Base-by-base conservation (phyloP, 2,329 filamentous ascomycete genomes). In the Fusarium sp. region DNA sequence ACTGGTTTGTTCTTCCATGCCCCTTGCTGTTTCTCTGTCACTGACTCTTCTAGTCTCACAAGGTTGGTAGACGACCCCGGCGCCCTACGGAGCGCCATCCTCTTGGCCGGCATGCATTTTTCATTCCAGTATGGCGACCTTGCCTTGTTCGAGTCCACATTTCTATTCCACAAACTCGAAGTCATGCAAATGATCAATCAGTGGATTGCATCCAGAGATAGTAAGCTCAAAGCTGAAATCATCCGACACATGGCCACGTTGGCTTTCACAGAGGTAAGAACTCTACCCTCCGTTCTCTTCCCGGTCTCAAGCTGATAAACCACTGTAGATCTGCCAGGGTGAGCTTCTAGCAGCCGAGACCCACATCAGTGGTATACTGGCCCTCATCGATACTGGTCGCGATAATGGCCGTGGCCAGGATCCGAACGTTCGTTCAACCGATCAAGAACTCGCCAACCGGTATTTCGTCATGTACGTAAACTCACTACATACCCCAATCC, bases 81-180 rank as follows among this genome's bases (percentile, higher is more conserved):
- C 4, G 55, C 19, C 1, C 37, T 65, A 3, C 61, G 54, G 11
- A 65, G 54, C 1, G 35, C 46, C 13, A 37, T 65, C 2, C 39
- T 65, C 3, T 14, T 65, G 2, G 61, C 62, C 2, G 62, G 62
- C 0, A 53, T 65, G 47, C 61, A 65, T 27, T 65, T 65, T 17
- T 53, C 54, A 0, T 65, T 60, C 7, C 55, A 65, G 3, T 49
- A 43, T 6, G 61, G 55, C 4, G 32, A 43, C 19, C 44, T 65
- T 3, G 35, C 39, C 0, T 20, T 9, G 0, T 65, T 65, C 3
- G 61, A 65, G 11, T 27, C 61, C 2, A 65, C 62, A 0, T 61
- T 65, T 3, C 13, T 65, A 0, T 65, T 41, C 13, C 61, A 65
- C 2, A 65, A 65, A 9, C 23, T 65, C 1, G 47, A 65, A 23